Conservation (phyloP, 805 yeast species). For the Saturnispora diversa region DNA sequence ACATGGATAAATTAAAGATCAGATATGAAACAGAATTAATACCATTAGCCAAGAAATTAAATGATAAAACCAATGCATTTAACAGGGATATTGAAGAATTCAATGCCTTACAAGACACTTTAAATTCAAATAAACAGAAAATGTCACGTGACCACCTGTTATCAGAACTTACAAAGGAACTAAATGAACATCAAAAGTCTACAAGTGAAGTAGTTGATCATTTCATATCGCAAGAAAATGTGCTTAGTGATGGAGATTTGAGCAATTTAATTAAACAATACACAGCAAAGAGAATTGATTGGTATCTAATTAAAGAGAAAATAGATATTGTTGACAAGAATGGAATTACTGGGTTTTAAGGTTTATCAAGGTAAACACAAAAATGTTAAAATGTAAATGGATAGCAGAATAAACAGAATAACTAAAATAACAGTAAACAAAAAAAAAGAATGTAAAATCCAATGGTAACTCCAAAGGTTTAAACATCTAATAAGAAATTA, state of each 20-base stretch:
- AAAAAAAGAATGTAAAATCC: background rate
- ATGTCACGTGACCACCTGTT: slow-evolving; percentile 2
- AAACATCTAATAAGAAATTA: slow-evolving; percentile 64
- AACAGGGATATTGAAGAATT: slow-evolving; percentile 1
- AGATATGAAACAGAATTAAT: slow-evolving; percentile 13
- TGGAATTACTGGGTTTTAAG: slow-evolving; percentile 30
- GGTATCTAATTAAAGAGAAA: slow-evolving; percentile 40
- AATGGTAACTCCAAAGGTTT: background rate
- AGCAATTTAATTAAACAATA: slow-evolving; percentile 36
- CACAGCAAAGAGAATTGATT: slow-evolving; percentile 33
- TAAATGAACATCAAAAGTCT: slow-evolving; percentile 8
- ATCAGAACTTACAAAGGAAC: slow-evolving; percentile 1
- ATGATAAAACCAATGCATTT: slow-evolving; percentile 4
- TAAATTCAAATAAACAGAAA: background rate
- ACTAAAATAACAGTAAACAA: background rate
- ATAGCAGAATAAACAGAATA: background rate
- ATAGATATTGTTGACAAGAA: slow-evolving; percentile 40
- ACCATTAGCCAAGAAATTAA: slow-evolving; percentile 4
- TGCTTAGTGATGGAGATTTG: slow-evolving; percentile 25
- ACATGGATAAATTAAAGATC: slow-evolving; percentile 27
- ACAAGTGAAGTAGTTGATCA: slow-evolving; percentile 7
- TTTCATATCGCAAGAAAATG: background rate
- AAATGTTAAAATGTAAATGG: background rate
- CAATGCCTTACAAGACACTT: background rate
- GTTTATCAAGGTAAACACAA: background rate